phyloP scores from a whole-genome alignment of 306 rosid species.

The Lathyrus tuberosus region DNA sequence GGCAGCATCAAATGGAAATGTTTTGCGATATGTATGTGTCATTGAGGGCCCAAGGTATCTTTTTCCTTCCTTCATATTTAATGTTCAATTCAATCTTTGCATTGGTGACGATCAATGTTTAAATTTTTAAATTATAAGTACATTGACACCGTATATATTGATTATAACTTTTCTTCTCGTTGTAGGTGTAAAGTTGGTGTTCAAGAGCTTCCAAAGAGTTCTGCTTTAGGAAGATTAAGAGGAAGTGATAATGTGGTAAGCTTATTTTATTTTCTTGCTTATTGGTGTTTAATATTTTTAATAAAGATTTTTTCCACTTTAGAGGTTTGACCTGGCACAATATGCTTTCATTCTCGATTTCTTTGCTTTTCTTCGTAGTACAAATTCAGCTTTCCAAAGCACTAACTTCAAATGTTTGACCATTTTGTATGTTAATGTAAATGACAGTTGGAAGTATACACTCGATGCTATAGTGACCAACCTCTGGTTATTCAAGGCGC shows the following conservation, averaged over 20 bases:
- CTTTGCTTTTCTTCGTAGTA: neutral
- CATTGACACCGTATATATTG: neutral
- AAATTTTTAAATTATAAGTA: conserved; percentile 3
- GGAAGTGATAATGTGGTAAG: conserved; percentile 98
- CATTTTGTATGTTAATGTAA: conserved; percentile 31
- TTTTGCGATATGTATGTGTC: conserved; percentile 82
- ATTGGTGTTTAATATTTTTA: neutral
- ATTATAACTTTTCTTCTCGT: conserved; percentile 12
- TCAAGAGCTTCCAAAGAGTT: conserved; percentile 77
- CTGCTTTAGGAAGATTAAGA: conserved; percentile 85
- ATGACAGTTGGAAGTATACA: conserved; percentile 82
- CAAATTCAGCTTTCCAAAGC: neutral
- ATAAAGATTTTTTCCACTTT: conserved; percentile 7
- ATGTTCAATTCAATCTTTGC: conserved; percentile 17
- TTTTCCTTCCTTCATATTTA: conserved; percentile 25
- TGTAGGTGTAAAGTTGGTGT: conserved; percentile 85
- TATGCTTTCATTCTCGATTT: neutral
- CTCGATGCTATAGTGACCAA: conserved; percentile 70
- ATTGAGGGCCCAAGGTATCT: conserved; percentile 67
- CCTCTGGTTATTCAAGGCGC: conserved; percentile 97
- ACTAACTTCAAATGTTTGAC: conserved; percentile 19
- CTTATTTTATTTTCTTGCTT: conserved; percentile 23
- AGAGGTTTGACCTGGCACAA: neutral
- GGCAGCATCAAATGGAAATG: conserved; percentile 81
- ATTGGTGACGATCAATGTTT: neutral